Percentiles rank a stretch among this genome's conserved stretches.
These are phyloP conservation scores for Diaporthe sp. DNA, from an alignment of 2,329 filamentous ascomycete genomes.

Conservation along the genomic window DNA sequence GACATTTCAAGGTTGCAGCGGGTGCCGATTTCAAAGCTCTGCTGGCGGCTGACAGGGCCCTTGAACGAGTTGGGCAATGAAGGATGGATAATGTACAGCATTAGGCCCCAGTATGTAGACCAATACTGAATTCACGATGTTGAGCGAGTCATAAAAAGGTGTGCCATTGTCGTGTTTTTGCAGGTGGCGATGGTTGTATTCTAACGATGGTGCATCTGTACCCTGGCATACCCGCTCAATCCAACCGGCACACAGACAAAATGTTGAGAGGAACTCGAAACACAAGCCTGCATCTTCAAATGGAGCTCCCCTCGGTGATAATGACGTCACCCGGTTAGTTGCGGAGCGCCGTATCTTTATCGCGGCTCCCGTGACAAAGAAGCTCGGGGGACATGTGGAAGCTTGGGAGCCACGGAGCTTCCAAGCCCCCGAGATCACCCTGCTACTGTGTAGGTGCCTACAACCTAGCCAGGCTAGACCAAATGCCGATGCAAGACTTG, in stretches of 20 bases:
- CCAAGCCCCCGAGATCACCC: not conserved
- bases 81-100: not conserved
- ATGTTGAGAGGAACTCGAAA: slow-evolving; percentile 8
- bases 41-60: not conserved
- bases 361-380: not conserved
- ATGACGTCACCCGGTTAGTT: not conserved
- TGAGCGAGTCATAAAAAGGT: slow-evolving; percentile 13
- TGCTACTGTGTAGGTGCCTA: too few species aligned
- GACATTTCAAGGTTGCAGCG: not conserved
- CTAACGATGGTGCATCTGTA: not conserved
- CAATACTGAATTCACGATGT: slow-evolving; percentile 5
- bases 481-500: not conserved
- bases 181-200: not conserved
- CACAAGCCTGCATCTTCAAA: not conserved
- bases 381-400: not conserved
- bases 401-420: not conserved
- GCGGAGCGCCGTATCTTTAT: not conserved
- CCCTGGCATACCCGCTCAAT: too few species aligned
- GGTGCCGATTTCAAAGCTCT: not conserved
- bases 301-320: not conserved
- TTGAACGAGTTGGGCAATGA: slow-evolving; percentile 1
- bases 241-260: not conserved
- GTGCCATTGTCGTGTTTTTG: slow-evolving; percentile 3
- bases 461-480: not conserved
- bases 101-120: slow-evolving; percentile 1